A percentile compares a stretch with the other conserved stretches of the same genome.
Conservation (phyloP, 2,329 filamentous ascomycete genomes). For the Diaporthe amygdali region DNA sequence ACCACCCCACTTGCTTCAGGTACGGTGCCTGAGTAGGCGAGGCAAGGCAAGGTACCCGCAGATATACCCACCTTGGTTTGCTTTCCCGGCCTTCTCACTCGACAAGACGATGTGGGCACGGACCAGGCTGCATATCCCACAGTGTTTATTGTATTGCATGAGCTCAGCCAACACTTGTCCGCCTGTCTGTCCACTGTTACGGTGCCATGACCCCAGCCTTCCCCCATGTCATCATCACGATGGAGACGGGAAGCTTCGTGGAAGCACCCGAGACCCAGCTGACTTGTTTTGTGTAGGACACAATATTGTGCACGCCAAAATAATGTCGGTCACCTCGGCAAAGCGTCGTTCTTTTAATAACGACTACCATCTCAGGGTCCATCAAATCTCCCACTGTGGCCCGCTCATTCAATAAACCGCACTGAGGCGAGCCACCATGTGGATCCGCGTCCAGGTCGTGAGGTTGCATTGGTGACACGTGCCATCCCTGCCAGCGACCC, state of each 20-base stretch:
- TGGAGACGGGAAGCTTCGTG: too few relatives aligned
- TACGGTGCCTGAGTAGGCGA: constrained; percentile 12
- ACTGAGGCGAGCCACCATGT: constrained; percentile 1
- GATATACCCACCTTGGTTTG: background rate
- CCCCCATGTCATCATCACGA: background rate
- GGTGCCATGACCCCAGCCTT: background rate
- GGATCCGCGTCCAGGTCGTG: constrained; percentile 6
- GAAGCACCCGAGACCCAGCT: background rate
- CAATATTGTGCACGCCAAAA: background rate
- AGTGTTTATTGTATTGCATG: constrained; percentile 1
- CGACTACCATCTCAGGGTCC: constrained; percentile 3
- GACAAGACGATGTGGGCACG: background rate
- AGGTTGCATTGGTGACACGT: constrained; percentile 12
- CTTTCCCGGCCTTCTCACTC: background rate
- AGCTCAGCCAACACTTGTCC: background rate
- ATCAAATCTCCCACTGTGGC: constrained; percentile 20
- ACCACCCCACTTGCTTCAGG: constrained; percentile 8
- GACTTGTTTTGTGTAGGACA: background rate
- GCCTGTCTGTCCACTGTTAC: background rate
- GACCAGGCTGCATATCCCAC: constrained; percentile 9
- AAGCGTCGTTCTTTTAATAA: constrained; percentile 13
- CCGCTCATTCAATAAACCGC: constrained; percentile 15
- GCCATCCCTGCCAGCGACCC: background rate
- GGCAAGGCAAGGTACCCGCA: background rate
- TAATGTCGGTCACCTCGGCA: constrained; percentile 2